Evolutionary conservation across 2,329 filamentous ascomycete species (phyloP), one percentile per base, ranked within the genome.

Genomic region (Diaporthe sp.): DNA sequence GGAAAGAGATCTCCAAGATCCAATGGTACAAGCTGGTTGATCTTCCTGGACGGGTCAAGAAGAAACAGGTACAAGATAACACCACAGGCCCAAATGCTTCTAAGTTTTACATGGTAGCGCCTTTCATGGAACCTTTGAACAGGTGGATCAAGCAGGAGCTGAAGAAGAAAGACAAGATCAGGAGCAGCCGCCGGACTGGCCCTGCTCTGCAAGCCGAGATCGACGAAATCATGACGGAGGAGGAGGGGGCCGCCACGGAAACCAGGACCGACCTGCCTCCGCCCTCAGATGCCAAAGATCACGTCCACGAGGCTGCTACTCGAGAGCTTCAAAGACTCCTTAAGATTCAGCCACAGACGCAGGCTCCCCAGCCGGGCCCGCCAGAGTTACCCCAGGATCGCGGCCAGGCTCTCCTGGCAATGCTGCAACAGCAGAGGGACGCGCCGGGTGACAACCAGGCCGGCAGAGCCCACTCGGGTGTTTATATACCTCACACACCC

Each of bases 71-170:
- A 17, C 88, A 91, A 22, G 89, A 92, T n/a, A 87, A 86, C 19
- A 88, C 89, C 49, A 88, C 90, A 17, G 86, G 86, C 19, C 84
- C 88, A 3, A 94, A 93, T 79, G 92, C 92, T 55, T 95, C 94
- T 83, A 98, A 96, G 81, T 98, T 98, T 83, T 99, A 98, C 85
- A 98, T 98, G 95, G 97, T 99, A 25, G 95, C 95, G 0, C 96
- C 96, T 0, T 99, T 99, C 82, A 87, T 98, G 73, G 92, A 92
- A 1, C 94, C 92, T 8, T 85, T 99, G 67, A 96, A 95, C 84
- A 95, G 95, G 83, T 98, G 96, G 96, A 95, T 98, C 62, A 87
- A 92, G n/a, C 91, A 93, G 78, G 95, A 98, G 84, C 93, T 91
- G 86, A 95, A 93, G 84, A 95, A 93, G 84, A 88, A 90, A n/a